phyloP scores from a whole-genome alignment of 2,329 filamentous ascomycete species.

The Hawksworthiomyces lignivorus region DNA sequence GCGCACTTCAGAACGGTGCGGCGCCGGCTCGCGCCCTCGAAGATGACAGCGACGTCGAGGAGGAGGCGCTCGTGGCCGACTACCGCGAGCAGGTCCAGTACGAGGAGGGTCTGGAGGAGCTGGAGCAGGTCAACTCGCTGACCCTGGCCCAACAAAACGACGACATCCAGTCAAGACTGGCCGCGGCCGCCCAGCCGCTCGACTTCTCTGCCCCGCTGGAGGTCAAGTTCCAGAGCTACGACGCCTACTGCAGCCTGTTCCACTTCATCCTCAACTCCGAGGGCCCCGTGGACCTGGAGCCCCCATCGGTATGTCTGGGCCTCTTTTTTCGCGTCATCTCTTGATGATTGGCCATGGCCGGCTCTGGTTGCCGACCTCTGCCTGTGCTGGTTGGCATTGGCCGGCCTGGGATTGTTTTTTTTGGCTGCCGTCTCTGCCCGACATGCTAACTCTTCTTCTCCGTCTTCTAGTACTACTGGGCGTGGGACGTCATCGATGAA shows the following conservation, averaged over 20 bases:
- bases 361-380: no score
- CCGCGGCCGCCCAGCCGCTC: conserved; percentile 85
- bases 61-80: conserved; percentile 91
- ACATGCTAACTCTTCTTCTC: conserved; percentile 14
- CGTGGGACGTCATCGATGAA: conserved; percentile 99
- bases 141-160: conserved; percentile 69
- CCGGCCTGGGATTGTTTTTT: no score
- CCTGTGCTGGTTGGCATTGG: no score
- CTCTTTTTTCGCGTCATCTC: no score
- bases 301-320: conserved; percentile 76
- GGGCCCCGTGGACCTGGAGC: conserved; percentile 94
- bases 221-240: conserved; percentile 97
- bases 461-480: conserved; percentile 94
- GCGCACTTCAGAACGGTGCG: conserved; percentile 53
- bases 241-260: conserved; percentile 98
- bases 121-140: conserved; percentile 66
- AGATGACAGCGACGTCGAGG: conserved; percentile 89
- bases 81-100: conserved; percentile 96
- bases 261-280: conserved; percentile 99
- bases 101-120: conserved; percentile 74
- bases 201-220: conserved; percentile 95
- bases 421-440: neutral
- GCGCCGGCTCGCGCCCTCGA: conserved; percentile 54
- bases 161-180: conserved; percentile 87
- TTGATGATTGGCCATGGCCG: conserved; percentile 40